Evolutionary conservation across 805 yeast species (phyloP).

Genomic region (Candida quercuum): DNA sequence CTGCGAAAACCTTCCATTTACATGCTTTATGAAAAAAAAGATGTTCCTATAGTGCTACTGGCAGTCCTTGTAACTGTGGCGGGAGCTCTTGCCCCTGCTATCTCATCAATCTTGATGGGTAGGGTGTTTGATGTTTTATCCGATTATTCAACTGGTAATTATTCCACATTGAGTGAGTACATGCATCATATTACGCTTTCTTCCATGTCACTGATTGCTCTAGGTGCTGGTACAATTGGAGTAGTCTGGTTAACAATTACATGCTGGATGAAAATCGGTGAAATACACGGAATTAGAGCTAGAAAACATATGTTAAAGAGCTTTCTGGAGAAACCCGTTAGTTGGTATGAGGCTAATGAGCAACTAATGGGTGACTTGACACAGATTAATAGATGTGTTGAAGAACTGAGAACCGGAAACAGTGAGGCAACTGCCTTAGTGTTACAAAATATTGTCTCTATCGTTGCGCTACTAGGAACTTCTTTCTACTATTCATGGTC

Average conservation of each 20-base stretch:
- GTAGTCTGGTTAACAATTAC: constrained; percentile 50
- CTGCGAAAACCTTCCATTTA: constrained; percentile 13
- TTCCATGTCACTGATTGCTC: constrained; percentile 35
- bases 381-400: constrained; percentile 66
- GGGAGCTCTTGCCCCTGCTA: constrained; percentile 55
- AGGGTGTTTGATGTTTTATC: constrained; percentile 47
- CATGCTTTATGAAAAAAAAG: constrained; percentile 21
- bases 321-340: constrained; percentile 39
- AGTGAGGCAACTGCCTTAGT: constrained; percentile 62
- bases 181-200: constrained; percentile 32
- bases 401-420: constrained; percentile 62
- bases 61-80: constrained; percentile 36
- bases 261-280: constrained; percentile 69
- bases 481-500: constrained; percentile 83
- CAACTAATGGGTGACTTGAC: constrained; percentile 59
- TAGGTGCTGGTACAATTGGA: constrained; percentile 42
- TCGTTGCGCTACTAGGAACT: constrained; percentile 49
- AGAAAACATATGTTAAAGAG: constrained; percentile 40
- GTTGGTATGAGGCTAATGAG: constrained; percentile 59
- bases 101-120: constrained; percentile 62
- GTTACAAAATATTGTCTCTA: constrained; percentile 47
- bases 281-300: constrained; percentile 55
- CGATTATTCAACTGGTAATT: constrained; percentile 27
- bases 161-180: constrained; percentile 27
- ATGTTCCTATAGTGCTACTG: constrained; percentile 19